Evolutionary conservation across 768 basidiomycete species (phyloP).

Genomic region (Kwoniella dejecticola): DNA sequence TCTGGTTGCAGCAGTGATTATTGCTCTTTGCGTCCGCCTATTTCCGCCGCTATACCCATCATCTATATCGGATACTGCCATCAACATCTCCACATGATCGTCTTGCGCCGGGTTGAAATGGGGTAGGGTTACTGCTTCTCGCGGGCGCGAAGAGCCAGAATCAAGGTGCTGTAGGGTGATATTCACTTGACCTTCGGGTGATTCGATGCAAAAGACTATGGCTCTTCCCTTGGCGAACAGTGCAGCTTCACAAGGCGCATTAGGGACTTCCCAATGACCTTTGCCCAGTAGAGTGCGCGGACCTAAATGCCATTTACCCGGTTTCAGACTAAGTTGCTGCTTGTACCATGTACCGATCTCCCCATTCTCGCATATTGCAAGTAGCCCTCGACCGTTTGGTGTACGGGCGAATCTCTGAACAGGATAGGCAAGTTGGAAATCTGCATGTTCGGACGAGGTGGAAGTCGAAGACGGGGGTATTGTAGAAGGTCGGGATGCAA

Average conservation of each 20-base stretch:
- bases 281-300: conserved; percentile 32
- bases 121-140: conserved; percentile 26
- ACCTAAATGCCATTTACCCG: conserved; percentile 11
- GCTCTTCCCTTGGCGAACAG: conserved; percentile 50
- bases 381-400: conserved; percentile 52
- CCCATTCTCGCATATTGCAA: conserved; percentile 39
- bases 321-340: conserved; percentile 28
- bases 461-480: too few relatives aligned
- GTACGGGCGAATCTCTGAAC: conserved; percentile 45
- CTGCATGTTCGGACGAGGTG: conserved; percentile 14
- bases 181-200: not conserved
- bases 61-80: conserved; percentile 55
- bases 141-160: conserved; percentile 18
- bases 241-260: conserved; percentile 20
- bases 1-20: conserved; percentile 46
- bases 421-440: conserved; percentile 31
- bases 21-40: conserved; percentile 37
- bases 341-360: conserved; percentile 48
- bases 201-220: conserved; percentile 33
- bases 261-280: conserved; percentile 29
- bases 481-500: too few relatives aligned
- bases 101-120: conserved; percentile 25
- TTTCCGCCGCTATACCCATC: conserved; percentile 43
- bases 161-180: conserved; percentile 45
- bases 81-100: conserved; percentile 39